phyloP scores from a whole-genome alignment of 225 moss, liverwort and hornwort species.

The Asterella californica region DNA sequence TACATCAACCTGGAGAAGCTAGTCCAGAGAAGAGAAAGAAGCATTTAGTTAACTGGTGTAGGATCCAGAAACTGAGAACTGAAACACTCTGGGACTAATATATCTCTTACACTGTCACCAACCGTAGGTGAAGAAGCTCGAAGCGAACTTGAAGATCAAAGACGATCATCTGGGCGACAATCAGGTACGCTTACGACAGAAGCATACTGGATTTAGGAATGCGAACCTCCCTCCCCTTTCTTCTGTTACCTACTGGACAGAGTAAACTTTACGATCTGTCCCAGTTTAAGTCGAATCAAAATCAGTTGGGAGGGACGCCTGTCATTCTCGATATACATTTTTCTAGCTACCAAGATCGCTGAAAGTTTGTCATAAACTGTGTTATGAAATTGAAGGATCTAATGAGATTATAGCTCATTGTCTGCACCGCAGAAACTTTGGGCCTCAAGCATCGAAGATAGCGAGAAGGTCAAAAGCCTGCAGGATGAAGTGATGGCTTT shows the following conservation, averaged over 20 bases:
- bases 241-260: too few relatives aligned
- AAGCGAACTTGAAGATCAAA: constrained; percentile 27
- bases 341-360: background rate
- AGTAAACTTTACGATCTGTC: too few relatives aligned
- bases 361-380: background rate
- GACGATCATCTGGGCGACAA: constrained; percentile 31
- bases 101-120: background rate
- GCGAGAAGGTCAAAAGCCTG: constrained; percentile 26
- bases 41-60: background rate
- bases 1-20: background rate
- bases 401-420: background rate
- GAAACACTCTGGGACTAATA: background rate
- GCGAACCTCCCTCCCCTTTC: too few relatives aligned
- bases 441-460: constrained; percentile 1
- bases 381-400: background rate
- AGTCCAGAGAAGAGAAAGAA: background rate
- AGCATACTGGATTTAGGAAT: background rate
- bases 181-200: constrained; percentile 33
- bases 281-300: too few relatives aligned
- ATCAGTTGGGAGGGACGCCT: background rate
- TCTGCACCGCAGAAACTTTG: constrained; percentile 14
- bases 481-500: constrained; percentile 47
- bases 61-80: background rate
- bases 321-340: background rate
- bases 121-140: constrained; percentile 42